A percentile compares a stretch with the other conserved stretches of the same genome.
Evolutionary conservation across 345 rosid genomes (phyloP).

Genomic region (Boechera divaricarpa): DNA sequence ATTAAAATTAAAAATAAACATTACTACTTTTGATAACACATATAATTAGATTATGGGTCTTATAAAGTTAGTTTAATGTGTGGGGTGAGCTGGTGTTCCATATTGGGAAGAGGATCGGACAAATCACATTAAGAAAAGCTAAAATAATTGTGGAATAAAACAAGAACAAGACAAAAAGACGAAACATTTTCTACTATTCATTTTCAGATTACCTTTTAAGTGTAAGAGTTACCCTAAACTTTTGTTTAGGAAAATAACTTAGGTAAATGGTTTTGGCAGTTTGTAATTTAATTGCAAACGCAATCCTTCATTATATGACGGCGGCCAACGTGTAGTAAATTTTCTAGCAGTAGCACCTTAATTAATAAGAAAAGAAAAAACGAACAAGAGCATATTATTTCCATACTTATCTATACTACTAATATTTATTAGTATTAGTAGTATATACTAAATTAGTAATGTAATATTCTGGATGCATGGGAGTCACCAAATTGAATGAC

Average conservation of each 20-base stretch:
- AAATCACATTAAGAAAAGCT: constrained; percentile 58
- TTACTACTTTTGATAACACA: not conserved
- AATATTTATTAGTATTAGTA: constrained; percentile 17
- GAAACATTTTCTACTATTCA: constrained; percentile 19
- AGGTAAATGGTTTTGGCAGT: constrained; percentile 37
- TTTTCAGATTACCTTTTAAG: constrained; percentile 8
- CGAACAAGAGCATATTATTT: constrained; percentile 13
- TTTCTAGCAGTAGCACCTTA: constrained; percentile 25
- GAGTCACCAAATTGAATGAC: constrained; percentile 40
- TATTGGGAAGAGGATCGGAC: constrained; percentile 53
- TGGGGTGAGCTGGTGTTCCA: constrained; percentile 58
- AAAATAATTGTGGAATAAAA: constrained; percentile 67
- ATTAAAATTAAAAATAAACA: constrained; percentile 5
- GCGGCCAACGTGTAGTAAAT: constrained; percentile 30
- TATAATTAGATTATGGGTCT: not conserved
- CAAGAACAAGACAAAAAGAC: constrained; percentile 74
- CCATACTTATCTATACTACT: not conserved
- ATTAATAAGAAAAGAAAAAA: not conserved
- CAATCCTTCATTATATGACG: constrained; percentile 28
- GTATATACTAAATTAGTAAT: not conserved
- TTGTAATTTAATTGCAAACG: constrained; percentile 4
- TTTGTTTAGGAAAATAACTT: not conserved
- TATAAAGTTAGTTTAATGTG: constrained; percentile 43
- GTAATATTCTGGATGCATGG: constrained; percentile 36
- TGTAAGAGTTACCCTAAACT: constrained; percentile 16